Conservation (phyloP, 2,329 filamentous ascomycete genomes). For the Cadophora gregata region DNA sequence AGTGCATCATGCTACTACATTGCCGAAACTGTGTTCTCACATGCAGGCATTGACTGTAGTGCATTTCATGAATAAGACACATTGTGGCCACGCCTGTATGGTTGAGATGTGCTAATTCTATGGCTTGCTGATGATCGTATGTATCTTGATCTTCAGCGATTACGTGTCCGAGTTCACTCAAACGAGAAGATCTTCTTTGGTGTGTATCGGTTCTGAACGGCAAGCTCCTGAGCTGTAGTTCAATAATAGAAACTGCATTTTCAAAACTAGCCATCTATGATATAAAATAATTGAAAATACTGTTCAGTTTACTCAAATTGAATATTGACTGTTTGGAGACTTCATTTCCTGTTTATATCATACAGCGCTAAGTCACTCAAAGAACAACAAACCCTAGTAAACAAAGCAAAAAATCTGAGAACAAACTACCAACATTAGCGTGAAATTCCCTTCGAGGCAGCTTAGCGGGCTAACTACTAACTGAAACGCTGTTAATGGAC, state of each 20-base stretch:
- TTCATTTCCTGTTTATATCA: no score
- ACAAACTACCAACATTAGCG: background rate
- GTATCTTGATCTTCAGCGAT: no score
- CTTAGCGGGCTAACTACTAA: no score
- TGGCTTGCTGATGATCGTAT: no score
- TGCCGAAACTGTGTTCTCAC: background rate
- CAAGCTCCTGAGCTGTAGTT: background rate
- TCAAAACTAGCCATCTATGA: background rate
- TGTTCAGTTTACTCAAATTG: background rate
- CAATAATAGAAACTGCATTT: background rate
- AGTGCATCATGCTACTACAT: no score
- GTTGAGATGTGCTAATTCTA: background rate
- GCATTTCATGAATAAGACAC: background rate
- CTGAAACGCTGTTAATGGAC: no score
- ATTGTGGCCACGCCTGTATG: background rate
- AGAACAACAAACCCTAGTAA: no score
- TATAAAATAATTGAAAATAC: background rate
- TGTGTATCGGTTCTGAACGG: background rate
- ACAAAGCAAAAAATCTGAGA: background rate
- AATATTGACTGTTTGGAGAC: no score
- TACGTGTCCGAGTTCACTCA: no score
- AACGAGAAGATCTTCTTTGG: background rate
- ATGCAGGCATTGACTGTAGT: background rate
- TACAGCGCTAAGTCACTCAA: no score
- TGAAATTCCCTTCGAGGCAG: no score